phyloP scores from a whole-genome alignment of 176 grass and related monocot species.

The Miscanthus lutarioriparius region DNA sequence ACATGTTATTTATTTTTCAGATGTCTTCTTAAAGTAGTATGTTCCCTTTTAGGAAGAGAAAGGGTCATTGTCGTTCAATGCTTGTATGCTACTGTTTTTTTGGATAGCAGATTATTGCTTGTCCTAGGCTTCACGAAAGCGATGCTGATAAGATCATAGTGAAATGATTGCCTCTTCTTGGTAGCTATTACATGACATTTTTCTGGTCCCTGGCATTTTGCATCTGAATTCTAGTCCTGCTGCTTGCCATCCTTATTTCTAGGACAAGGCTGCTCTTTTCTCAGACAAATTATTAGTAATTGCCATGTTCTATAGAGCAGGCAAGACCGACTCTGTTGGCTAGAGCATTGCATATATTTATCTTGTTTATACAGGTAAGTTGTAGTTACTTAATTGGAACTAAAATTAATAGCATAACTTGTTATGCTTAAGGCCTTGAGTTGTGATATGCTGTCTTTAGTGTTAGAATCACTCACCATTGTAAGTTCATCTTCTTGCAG shows the following conservation, averaged over 20 bases:
- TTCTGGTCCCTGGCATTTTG: constrained; percentile 23
- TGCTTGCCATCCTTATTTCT: not conserved
- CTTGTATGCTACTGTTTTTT: constrained; percentile 24
- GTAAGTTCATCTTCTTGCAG: no score
- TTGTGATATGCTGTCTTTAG: no score
- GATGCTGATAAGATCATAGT: constrained; percentile 23
- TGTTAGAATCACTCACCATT: no score
- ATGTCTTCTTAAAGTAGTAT: not conserved
- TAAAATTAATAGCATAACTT: not conserved
- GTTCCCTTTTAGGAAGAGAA: constrained; percentile 13
- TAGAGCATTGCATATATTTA: constrained; percentile 1
- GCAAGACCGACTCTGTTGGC: not conserved
- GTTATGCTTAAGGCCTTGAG: not conserved
- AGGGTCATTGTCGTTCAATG: constrained; percentile 15
- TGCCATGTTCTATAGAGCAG: not conserved
- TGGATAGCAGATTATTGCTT: constrained; percentile 19
- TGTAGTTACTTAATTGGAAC: not conserved
- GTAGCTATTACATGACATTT: constrained; percentile 9
- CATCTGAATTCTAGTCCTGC: constrained; percentile 25
- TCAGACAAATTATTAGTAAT: not conserved
- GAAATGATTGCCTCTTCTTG: not conserved
- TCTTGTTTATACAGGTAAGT: constrained; percentile 4
- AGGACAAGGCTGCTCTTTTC: constrained; percentile 14
- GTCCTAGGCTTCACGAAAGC: constrained; percentile 17
- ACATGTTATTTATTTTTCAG: not conserved